Percentiles rank a stretch among this genome's conserved stretches.
Evolutionary conservation across 306 rosid species (phyloP).

Genomic region (Neltuma alba): DNA sequence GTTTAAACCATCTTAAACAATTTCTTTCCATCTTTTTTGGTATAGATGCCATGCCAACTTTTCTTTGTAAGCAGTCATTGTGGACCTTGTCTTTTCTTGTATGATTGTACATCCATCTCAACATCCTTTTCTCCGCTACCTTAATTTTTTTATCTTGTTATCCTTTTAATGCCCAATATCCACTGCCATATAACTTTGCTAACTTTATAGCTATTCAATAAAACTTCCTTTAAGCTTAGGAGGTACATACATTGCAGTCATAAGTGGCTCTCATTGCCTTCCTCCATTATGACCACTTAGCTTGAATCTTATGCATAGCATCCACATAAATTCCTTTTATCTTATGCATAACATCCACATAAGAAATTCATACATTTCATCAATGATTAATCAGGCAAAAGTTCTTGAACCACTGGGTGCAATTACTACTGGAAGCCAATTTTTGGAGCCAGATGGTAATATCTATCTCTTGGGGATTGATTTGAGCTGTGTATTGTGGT

Average conservation of each 20-base stretch:
- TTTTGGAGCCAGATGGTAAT: conserved; percentile 99
- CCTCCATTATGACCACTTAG: not conserved
- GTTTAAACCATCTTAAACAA: not conserved
- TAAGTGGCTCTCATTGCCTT: not conserved
- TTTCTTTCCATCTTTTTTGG: not conserved
- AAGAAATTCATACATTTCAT: not conserved
- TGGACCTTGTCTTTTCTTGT: not conserved
- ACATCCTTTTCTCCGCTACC: not conserved
- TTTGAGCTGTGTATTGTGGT: conserved; percentile 22
- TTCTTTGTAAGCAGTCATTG: not conserved
- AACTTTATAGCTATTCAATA: not conserved
- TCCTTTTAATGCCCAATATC: not conserved
- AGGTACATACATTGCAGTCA: not conserved
- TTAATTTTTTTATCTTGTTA: no score
- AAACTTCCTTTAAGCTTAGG: not conserved
- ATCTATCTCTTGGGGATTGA: conserved; percentile 31
- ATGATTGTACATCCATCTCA: not conserved
- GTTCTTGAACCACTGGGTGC: conserved; percentile 97
- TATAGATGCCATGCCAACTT: no score
- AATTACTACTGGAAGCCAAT: conserved; percentile 88
- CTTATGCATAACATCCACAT: not conserved
- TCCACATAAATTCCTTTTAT: not conserved
- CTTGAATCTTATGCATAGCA: not conserved
- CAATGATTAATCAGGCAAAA: conserved; percentile 62
- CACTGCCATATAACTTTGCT: not conserved